Percentiles rank a stretch among this genome's conserved stretches.
phyloP scores from a whole-genome alignment of 176 grass and related monocot species.

The Alopecurus myosuroides region DNA sequence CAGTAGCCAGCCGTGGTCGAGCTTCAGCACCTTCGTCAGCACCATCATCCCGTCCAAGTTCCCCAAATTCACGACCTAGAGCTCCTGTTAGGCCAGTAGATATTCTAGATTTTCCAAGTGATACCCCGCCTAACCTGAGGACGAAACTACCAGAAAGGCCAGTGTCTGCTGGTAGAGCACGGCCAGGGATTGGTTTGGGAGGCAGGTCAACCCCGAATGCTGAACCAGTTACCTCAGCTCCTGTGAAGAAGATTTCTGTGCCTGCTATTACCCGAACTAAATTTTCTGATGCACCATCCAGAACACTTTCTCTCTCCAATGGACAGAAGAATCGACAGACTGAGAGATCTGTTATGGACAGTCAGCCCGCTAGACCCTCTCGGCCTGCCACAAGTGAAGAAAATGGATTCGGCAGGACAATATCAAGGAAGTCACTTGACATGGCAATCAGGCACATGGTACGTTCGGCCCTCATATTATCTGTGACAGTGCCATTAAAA shows the following conservation, averaged over 20 bases:
- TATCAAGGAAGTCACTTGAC: conserved; percentile 96
- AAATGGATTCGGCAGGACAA: conserved; percentile 86
- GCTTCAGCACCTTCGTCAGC: conserved; percentile 68
- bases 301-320: conserved; percentile 44
- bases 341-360: conserved; percentile 36
- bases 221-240: conserved; percentile 44
- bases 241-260: conserved; percentile 58
- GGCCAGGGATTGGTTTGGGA: conserved; percentile 48
- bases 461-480: conserved; percentile 26
- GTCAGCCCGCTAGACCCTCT: conserved; percentile 33
- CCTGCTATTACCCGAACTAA: conserved; percentile 73
- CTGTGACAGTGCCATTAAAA: background rate
- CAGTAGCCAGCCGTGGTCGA: conserved; percentile 40
- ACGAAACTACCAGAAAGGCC: conserved; percentile 81
- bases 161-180: conserved; percentile 62
- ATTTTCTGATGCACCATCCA: conserved; percentile 64
- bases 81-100: conserved; percentile 72
- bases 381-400: conserved; percentile 42
- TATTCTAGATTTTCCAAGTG: conserved; percentile 84
- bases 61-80: conserved; percentile 53
- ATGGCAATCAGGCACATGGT: conserved; percentile 99
- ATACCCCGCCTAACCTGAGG: conserved; percentile 74
- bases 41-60: conserved; percentile 73
- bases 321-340: conserved; percentile 43
- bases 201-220: conserved; percentile 35